phyloP scores from a whole-genome alignment of 2,329 filamentous ascomycete species.

The Arthrobotrys conoides region DNA sequence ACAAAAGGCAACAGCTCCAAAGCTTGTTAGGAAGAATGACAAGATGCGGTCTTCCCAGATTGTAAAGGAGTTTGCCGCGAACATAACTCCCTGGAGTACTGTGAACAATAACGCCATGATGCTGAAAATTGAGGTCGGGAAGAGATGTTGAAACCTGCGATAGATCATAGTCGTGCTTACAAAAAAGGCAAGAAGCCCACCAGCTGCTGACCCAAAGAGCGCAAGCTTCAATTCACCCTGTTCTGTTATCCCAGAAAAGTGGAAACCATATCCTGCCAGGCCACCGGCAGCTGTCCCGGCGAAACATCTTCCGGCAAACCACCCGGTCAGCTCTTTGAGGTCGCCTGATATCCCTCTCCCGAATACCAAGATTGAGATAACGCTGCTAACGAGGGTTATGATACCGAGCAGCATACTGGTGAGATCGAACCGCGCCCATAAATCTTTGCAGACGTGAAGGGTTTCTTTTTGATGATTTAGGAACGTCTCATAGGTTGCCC shows the following conservation, averaged over 20 bases:
- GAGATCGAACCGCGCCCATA: conserved; percentile 95
- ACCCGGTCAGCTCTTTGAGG: conserved; percentile 71
- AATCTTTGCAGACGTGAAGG: conserved; percentile 80
- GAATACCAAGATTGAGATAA: conserved; percentile 81
- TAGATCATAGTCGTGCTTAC: conserved; percentile 65
- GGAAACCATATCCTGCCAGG: conserved; percentile 43
- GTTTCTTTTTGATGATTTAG: conserved; percentile 82
- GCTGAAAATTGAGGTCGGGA: conserved; percentile 87
- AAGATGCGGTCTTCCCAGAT: conserved; percentile 99
- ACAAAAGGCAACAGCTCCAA: conserved; percentile 81
- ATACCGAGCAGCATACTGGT: conserved; percentile 87
- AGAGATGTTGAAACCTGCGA: conserved; percentile 68
- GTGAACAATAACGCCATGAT: conserved; percentile 86
- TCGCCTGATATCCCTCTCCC: conserved; percentile 73
- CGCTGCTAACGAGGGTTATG: conserved; percentile 76
- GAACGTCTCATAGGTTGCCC: conserved; percentile 72
- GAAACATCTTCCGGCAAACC: conserved; percentile 71
- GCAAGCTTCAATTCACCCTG: conserved; percentile 64
- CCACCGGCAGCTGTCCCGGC: conserved; percentile 70
- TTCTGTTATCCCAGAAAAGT: conserved; percentile 27
- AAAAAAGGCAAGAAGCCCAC: conserved; percentile 68
- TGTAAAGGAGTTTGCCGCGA: conserved; percentile 97
- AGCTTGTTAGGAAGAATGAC: conserved; percentile 89
- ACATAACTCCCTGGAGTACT: conserved; percentile 88
- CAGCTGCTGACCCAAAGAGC: conserved; percentile 68